These are phyloP conservation scores for Harringtonia aguacate DNA, from an alignment of 2,329 filamentous ascomycete species.

Conservation along the genomic window DNA sequence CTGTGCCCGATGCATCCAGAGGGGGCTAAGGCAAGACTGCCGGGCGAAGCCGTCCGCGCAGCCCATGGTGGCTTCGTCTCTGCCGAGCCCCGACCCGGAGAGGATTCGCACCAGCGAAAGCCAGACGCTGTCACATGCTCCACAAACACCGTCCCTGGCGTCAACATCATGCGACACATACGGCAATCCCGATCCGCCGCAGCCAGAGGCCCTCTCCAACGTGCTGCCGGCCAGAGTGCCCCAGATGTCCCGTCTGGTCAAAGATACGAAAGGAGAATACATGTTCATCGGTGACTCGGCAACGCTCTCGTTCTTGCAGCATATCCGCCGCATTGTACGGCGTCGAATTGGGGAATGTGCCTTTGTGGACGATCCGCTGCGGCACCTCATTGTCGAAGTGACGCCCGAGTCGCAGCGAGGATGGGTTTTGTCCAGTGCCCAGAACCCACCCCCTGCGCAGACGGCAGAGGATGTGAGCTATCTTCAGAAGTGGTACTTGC, in stretches of 20 bases:
- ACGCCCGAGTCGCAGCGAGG: slow-evolving; percentile 8
- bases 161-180: not conserved
- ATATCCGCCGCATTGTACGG: slow-evolving; percentile 21
- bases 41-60: slow-evolving; percentile 5
- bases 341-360: slow-evolving; percentile 19
- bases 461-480: slow-evolving; percentile 15
- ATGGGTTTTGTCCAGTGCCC: slow-evolving; percentile 15
- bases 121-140: no score
- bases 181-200: not conserved
- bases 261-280: slow-evolving; percentile 19
- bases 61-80: not conserved
- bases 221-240: slow-evolving; percentile 9
- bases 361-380: slow-evolving; percentile 23
- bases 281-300: slow-evolving; percentile 27
- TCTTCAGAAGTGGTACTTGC: slow-evolving; percentile 21
- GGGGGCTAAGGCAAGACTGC: slow-evolving; percentile 14
- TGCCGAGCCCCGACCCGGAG: not conserved
- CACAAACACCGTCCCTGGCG: not conserved
- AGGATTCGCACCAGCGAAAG: no score
- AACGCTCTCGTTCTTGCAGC: slow-evolving; percentile 22
- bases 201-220: no score
- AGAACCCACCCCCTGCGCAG: slow-evolving; percentile 11
- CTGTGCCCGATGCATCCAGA: slow-evolving; percentile 16
- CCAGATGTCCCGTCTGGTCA: slow-evolving; percentile 19
- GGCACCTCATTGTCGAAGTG: slow-evolving; percentile 21